Percentiles rank a stretch among this genome's conserved stretches.
Evolutionary conservation across 352 stramenopile genomes (phyloP).

Genomic region (Pythium apleroticum): DNA sequence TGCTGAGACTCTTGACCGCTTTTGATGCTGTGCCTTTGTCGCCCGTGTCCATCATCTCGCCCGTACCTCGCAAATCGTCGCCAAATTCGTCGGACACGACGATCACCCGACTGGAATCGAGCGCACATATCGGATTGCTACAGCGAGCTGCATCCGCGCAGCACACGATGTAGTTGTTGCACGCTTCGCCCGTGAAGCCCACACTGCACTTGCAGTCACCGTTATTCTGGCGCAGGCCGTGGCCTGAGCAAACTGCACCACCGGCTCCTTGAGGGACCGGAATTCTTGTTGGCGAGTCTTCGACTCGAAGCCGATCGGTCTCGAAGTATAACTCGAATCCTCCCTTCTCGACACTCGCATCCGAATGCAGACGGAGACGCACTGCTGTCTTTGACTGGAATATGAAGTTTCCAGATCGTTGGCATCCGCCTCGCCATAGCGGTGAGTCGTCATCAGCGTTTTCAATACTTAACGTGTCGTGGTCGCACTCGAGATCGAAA

Average conservation of each 20-base stretch:
- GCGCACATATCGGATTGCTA: constrained; percentile 37
- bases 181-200: constrained; percentile 70
- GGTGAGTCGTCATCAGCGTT: constrained; percentile 23
- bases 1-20: constrained; percentile 43
- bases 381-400: constrained; percentile 33
- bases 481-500: constrained; percentile 72
- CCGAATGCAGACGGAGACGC: constrained; percentile 40
- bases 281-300: constrained; percentile 24
- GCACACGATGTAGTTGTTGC: constrained; percentile 63
- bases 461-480: constrained; percentile 56
- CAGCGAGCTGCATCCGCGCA: constrained; percentile 43
- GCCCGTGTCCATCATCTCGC: constrained; percentile 49
- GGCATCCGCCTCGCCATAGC: constrained; percentile 60
- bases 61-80: constrained; percentile 51
- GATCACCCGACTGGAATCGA: constrained; percentile 38
- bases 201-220: constrained; percentile 57
- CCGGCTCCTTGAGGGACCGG: constrained; percentile 29
- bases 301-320: constrained; percentile 24
- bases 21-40: constrained; percentile 56
- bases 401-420: constrained; percentile 38
- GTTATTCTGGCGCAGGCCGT: constrained; percentile 31
- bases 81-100: constrained; percentile 55
- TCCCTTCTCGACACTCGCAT: constrained; percentile 37
- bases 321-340: constrained; percentile 58
- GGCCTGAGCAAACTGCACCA: constrained; percentile 36